Evolutionary conservation across 345 rosid species (phyloP), one percentile per base, ranked within the genome.

Genomic region (Eucalyptus polybractea): DNA sequence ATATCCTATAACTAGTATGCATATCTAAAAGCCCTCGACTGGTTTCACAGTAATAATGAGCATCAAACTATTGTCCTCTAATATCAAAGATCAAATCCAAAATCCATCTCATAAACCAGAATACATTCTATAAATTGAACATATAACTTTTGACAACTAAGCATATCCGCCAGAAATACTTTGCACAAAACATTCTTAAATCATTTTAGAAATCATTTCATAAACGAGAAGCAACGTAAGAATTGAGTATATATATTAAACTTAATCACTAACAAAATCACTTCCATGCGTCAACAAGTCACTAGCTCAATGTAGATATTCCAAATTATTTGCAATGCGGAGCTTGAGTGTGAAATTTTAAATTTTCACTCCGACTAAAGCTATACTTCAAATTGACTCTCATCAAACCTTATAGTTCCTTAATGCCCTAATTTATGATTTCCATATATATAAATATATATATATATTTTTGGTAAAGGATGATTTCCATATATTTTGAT

Each of bases 21-120:
- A 58, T 58, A 25, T 1, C n/a, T 9, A 25, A 8, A 25, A 58
- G 11, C 1, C 0, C n/a, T 50, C 8, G 8, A 24, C 0, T 0
- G 3, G 0, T 24, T 24, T 56, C 62, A 56, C 2, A 56, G 2
- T 56, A 24, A 56, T 56, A 56, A 2, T 56, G 29, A 56, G 3
- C 62, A 56, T 56, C 65, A 24, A 58, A 58, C 65, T 15, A 58
- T 25, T 2, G 3, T 58, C 29, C 65, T 58, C 7, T 25, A 25
- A 5, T 58, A 58, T 25, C n/a, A 25, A 11, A 58, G 29, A 25
- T 58, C 6, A 58, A 58, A 58, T 58, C 65, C 6, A 25, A 12
- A 5, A 25, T 25, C n/a, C 14, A 25, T 58, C 29, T 58, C 65
- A 25, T 58, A 58, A 5, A 58, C 3, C 7, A 58, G 1, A 11